Base-by-base conservation (phyloP, 495 filamentous ascomycete species). In the Neurospora tetrasperma region DNA sequence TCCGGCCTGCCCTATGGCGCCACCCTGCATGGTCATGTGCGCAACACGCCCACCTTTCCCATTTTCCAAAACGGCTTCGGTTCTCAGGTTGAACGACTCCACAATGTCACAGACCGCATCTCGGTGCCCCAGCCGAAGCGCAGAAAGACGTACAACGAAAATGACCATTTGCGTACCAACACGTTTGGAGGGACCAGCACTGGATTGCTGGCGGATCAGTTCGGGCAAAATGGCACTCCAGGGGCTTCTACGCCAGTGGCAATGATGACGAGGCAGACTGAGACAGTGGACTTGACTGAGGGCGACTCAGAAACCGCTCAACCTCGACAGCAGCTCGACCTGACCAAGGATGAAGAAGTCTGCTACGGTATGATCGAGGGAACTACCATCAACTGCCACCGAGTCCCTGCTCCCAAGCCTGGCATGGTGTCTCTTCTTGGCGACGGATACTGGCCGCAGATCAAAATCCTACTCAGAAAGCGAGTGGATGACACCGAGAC, bases 301-400 rank as follows among this genome's bases (percentile, higher is more conserved):
- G 86, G 85, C 38, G 91, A 92, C 44, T 70, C 71, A 6, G 87
- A 88, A 44, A 84, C 90, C 16, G 69, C 87, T 3, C 78, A 62
- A 90, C 91, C 42, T 62, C 71, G 7, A 87, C 88, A 42, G 84
- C 90, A 20, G 69, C 87, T 3, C 78, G 76, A 80, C 71, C 31
- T 84, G 39, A 48, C 78, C 31, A 84, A 76, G 38, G 77, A 82
- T 73, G 69, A 90, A 76, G 89, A 93, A 76, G 91, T 98, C 38
- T 98, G 96, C 82, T 94, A 93, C 78, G 96, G 96, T 9, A 90
- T 90, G 79, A 78, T 98, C 23, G 88, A 93, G 44, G 85, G 86
- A 23, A 89, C 90, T 5, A 90, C 82, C 70, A 83, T 97, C 72
- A 90, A 90, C 46, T 90, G 92, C 23, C 85, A 89, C 74, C 77